phyloP scores from a whole-genome alignment of 768 basidiomycete species.

The Mycena haematopus region DNA sequence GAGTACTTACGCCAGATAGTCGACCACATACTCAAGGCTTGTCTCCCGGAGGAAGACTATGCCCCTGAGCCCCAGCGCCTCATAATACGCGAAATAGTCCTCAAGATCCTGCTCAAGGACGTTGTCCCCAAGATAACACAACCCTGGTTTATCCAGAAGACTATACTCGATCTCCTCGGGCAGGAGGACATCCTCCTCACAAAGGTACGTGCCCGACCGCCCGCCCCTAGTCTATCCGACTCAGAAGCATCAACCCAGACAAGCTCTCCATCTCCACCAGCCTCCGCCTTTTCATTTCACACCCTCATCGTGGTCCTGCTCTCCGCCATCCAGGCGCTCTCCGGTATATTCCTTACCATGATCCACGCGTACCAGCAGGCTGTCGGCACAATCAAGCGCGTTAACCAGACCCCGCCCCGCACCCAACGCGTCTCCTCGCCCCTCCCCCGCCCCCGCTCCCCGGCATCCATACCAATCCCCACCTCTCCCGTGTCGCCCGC shows the following conservation, averaged over 20 bases:
- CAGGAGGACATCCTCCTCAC: conserved; percentile 40
- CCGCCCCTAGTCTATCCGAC: neutral
- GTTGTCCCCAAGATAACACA: conserved; percentile 75
- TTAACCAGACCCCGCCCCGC: conserved; percentile 52
- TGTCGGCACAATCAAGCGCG: conserved; percentile 66
- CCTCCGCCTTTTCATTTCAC: conserved; percentile 46
- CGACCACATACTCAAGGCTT: conserved; percentile 75
- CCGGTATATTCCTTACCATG: conserved; percentile 70
- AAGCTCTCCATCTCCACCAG: conserved; percentile 34
- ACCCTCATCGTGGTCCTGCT: conserved; percentile 70
- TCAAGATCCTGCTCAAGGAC: conserved; percentile 76
- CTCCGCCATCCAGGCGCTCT: conserved; percentile 75
- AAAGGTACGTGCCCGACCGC: conserved; percentile 35
- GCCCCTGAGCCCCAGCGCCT: conserved; percentile 79
- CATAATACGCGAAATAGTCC: conserved; percentile 83
- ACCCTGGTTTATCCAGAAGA: conserved; percentile 88
- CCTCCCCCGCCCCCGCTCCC: conserved; percentile 27
- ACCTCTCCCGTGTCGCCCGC: conserved; percentile 15
- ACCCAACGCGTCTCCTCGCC: conserved; percentile 15
- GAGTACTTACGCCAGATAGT: conserved; percentile 83
- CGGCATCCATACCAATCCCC: conserved; percentile 17
- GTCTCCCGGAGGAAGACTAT: conserved; percentile 82
- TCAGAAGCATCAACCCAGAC: conserved; percentile 32
- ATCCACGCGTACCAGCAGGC: conserved; percentile 73
- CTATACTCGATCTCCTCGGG: conserved; percentile 71